Percentiles rank a stretch among this genome's conserved stretches.
phyloP scores from a whole-genome alignment of 1,284 basidiomycete genomes.

The Leccinum laetum region DNA sequence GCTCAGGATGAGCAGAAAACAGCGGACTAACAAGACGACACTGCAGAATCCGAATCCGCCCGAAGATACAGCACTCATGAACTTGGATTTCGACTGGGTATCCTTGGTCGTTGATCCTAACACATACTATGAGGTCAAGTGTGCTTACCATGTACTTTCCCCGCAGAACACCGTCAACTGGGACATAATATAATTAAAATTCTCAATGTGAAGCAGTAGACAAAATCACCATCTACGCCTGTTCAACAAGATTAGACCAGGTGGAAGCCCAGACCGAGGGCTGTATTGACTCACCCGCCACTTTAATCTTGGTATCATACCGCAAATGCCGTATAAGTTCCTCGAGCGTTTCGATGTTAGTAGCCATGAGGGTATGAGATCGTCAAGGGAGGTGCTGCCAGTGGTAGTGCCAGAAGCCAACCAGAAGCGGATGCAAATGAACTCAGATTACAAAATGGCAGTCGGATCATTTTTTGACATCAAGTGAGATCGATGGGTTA shows the following conservation, averaged over 20 bases:
- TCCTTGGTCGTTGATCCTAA: constrained; percentile 5
- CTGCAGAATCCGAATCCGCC: constrained; percentile 93
- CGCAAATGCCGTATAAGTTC: constrained; percentile 65
- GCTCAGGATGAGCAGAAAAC: not conserved
- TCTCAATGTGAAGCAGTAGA: constrained; percentile 5
- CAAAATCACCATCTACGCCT: constrained; percentile 67
- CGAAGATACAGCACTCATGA: constrained; percentile 80
- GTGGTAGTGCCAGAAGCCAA: not conserved
- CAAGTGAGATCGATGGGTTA: not conserved
- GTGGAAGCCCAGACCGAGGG: not conserved
- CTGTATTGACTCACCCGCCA: constrained; percentile 65
- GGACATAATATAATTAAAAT: not conserved
- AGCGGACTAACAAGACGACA: constrained; percentile 74
- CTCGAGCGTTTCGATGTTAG: constrained; percentile 41
- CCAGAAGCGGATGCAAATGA: too few species aligned
- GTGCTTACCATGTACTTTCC: constrained; percentile 87
- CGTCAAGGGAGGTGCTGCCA: not conserved
- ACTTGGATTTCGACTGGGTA: constrained; percentile 84
- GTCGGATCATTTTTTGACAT: too few species aligned
- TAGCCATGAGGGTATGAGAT: constrained; percentile 14
- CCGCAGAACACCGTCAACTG: constrained; percentile 90
- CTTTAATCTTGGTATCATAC: constrained; percentile 86
- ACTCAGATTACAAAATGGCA: too few species aligned
- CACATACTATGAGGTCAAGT: not conserved
- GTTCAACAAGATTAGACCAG: not conserved